Evolutionary conservation across 1,284 basidiomycete genomes (phyloP).

Genomic region (Puccinia hordei): DNA sequence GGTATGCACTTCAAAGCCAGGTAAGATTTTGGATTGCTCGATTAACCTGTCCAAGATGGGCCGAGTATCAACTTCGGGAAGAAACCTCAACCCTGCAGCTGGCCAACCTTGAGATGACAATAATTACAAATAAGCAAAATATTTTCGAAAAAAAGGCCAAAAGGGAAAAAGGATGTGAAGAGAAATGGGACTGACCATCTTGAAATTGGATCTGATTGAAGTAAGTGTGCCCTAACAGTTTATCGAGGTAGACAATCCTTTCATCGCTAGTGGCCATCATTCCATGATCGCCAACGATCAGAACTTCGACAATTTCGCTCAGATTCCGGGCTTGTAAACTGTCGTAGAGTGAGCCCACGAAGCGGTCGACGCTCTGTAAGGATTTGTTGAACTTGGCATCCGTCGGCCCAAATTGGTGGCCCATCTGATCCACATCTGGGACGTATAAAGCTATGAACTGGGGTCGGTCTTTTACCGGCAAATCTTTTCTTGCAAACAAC

Average conservation of each 20-base stretch:
- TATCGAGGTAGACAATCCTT: slow-evolving; percentile 76
- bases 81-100: slow-evolving; percentile 77
- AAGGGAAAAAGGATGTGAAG: not conserved
- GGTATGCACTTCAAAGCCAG: slow-evolving; percentile 74
- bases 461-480: slow-evolving; percentile 52
- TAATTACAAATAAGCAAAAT: slow-evolving; percentile 5
- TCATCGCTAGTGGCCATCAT: slow-evolving; percentile 83
- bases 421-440: slow-evolving; percentile 64
- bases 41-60: slow-evolving; percentile 66
- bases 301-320: slow-evolving; percentile 77
- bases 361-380: slow-evolving; percentile 71
- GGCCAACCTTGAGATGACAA: slow-evolving; percentile 69
- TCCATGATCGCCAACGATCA: slow-evolving; percentile 90
- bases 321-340: slow-evolving; percentile 73
- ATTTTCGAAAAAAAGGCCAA: not conserved
- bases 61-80: slow-evolving; percentile 65
- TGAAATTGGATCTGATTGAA: slow-evolving; percentile 68
- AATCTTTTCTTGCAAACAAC: slow-evolving; percentile 65
- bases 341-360: slow-evolving; percentile 70
- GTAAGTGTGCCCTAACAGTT: slow-evolving; percentile 73
- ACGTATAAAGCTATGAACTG: slow-evolving; percentile 68
- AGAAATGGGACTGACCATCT: slow-evolving; percentile 65
- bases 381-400: slow-evolving; percentile 72
- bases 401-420: slow-evolving; percentile 75
- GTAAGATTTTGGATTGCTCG: slow-evolving; percentile 63